A percentile compares a stretch with the other conserved stretches of the same genome.
phyloP scores from a whole-genome alignment of 148 eudicot genomes.

The Salicornia ramosissima region DNA sequence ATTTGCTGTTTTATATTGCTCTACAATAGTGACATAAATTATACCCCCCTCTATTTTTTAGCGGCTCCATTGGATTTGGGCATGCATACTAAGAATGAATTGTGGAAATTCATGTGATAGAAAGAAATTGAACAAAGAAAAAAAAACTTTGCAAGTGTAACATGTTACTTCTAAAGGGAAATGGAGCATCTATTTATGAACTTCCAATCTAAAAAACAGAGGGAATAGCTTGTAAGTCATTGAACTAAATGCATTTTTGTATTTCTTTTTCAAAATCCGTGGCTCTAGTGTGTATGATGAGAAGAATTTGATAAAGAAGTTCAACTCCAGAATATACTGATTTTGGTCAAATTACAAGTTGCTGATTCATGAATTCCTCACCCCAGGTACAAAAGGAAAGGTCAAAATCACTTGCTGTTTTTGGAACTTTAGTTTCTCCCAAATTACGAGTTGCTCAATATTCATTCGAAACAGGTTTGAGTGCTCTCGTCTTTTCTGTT shows the following conservation, averaged over 20 bases:
- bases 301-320: neutral
- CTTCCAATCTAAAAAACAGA: too few species aligned
- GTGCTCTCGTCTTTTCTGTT: neutral
- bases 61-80: too few species aligned
- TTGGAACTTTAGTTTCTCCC: conserved; percentile 79
- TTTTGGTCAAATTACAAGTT: too few species aligned
- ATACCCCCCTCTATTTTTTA: too few species aligned
- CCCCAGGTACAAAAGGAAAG: conserved; percentile 65
- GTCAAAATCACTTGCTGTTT: conserved; percentile 69
- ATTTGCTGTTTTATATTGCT: neutral
- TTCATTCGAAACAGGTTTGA: conserved; percentile 82
- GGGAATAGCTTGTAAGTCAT: neutral
- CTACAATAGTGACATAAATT: too few species aligned
- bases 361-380: neutral
- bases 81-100: too few species aligned
- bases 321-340: neutral
- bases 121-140: too few species aligned
- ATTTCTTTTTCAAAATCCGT: neutral
- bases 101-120: too few species aligned
- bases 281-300: neutral
- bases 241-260: neutral
- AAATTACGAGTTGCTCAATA: conserved; percentile 77
- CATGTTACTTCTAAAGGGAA: too few species aligned
- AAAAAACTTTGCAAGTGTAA: too few species aligned
- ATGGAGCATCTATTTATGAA: too few species aligned